Percentiles rank a stretch among this genome's conserved stretches.
Conservation (phyloP, 2,329 filamentous ascomycete genomes). For the Diplodia corticola region DNA sequence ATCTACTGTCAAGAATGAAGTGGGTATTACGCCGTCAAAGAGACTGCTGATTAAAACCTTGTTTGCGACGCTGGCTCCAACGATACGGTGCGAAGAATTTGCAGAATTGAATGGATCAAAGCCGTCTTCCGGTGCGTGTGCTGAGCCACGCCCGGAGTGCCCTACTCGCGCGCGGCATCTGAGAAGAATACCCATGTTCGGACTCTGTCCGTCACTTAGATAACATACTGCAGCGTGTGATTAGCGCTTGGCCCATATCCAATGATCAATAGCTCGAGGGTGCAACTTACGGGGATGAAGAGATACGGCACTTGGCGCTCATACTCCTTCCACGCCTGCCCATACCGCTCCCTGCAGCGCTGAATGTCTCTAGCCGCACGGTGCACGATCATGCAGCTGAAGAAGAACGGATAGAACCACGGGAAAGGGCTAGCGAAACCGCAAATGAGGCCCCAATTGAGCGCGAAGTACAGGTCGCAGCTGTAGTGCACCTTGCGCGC, state of each 20-base stretch:
- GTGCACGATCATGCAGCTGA: conserved; percentile 76
- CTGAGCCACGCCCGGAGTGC: neutral
- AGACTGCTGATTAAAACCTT: conserved; percentile 17
- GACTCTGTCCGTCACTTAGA: conserved; percentile 9
- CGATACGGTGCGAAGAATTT: neutral
- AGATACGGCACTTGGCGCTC: conserved; percentile 77
- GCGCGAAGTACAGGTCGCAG: conserved; percentile 75
- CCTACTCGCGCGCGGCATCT: neutral
- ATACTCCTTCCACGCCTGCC: conserved; percentile 79
- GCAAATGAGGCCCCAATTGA: conserved; percentile 78
- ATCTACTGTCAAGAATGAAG: conserved; percentile 2
- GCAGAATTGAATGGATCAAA: neutral
- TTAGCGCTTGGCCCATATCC: neutral
- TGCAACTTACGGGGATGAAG: conserved; percentile 67
- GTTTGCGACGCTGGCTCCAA: conserved; percentile 3
- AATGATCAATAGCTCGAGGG: neutral
- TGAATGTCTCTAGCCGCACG: conserved; percentile 74
- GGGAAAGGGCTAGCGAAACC: conserved; percentile 80
- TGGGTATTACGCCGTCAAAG: conserved; percentile 4
- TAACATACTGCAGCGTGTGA: conserved; percentile 11
- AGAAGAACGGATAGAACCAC: conserved; percentile 88
- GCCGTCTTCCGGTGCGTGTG: neutral
- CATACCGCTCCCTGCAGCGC: conserved; percentile 75
- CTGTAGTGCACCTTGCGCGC: conserved; percentile 82
- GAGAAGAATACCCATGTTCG: neutral